Base-by-base conservation (phyloP, 352 stramenopile species). In the Peronosclerospora sorghi region DNA sequence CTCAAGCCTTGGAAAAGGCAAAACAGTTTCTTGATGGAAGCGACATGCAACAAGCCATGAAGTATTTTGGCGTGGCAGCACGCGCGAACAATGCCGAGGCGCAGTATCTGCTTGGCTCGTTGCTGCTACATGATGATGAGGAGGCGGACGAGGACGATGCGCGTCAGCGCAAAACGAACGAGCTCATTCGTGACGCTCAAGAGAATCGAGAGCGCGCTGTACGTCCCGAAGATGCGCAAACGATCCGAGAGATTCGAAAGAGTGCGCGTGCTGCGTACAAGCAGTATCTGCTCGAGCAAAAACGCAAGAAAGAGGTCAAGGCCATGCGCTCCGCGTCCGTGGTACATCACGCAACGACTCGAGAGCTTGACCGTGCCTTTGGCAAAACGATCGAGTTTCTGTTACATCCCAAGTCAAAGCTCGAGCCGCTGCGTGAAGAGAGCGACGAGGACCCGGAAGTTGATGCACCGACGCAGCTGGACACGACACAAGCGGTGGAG, bases 181-280 rank as follows among this genome's bases (percentile, higher is more conserved):
- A 68, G 44, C 63, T 86, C 14, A 45, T 85, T 12, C 37, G 66
- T 7, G 80, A 92, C 32, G 80, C 71, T 7, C 74, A 92, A 48
- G 44, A 59, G n/a, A 81, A 85, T 53, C 73, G 80, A 21, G 73
- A 75, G 13, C 61, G 48, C 32, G 68, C 58, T 4, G 50, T 62
- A 34, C 51, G 70, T 23, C 20, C 42, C 0, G 59, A 76, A n/a
- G 70, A 86, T 36, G 59, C 62, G 1, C 41, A 74, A 27, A 68
- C 86, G 42, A 71, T 90, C n/a, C 68, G 67, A 14, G 74, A 66
- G 15, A 92, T 92, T 53, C 70, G 74, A 34, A 89, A 88, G 66
- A 68, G 63, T 27, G 80, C 80, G 24, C 74, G 80, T 28, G 61
- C 71, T 30, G 60, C 69, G 9, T 90, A 92, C 68, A 84, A 83